Evolutionary conservation across 495 filamentous ascomycete species (phyloP).

Genomic region (Bacidia gigantensis): DNA sequence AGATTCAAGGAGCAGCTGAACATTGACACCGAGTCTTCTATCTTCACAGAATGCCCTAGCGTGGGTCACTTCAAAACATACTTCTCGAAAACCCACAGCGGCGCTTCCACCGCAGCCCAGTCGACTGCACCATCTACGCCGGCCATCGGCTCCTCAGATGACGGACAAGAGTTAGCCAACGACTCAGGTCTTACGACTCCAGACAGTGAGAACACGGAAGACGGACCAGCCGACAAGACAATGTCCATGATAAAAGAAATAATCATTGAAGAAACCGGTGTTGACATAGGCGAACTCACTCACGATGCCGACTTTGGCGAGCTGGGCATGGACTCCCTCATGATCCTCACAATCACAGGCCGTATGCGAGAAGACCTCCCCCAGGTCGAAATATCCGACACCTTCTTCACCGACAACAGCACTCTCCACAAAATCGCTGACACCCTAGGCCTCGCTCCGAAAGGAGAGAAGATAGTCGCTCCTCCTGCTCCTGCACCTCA

Average conservation of each 20-base stretch:
- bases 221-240: background rate
- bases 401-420: slow-evolving; percentile 30
- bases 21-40: slow-evolving; percentile 19
- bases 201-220: background rate
- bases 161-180: background rate
- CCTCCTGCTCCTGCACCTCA: background rate
- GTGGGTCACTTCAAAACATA: slow-evolving; percentile 21
- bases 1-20: slow-evolving; percentile 26
- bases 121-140: background rate
- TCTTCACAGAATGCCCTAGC: slow-evolving; percentile 33
- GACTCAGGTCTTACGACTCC: background rate
- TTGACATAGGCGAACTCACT: slow-evolving; percentile 10
- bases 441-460: background rate
- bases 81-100: slow-evolving; percentile 6
- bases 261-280: slow-evolving; percentile 16
- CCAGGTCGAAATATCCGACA: slow-evolving; percentile 35
- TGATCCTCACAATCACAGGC: slow-evolving; percentile 29
- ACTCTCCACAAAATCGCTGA: background rate
- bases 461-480: background rate
- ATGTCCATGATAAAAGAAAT: slow-evolving; percentile 21
- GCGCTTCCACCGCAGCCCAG: background rate
- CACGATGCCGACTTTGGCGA: slow-evolving; percentile 24
- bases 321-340: slow-evolving; percentile 38
- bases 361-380: slow-evolving; percentile 31
- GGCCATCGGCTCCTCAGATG: background rate